Percentiles rank a stretch among this genome's conserved stretches.
phyloP scores from a whole-genome alignment of 257 asterid genomes.

The Cordia subcordata region DNA sequence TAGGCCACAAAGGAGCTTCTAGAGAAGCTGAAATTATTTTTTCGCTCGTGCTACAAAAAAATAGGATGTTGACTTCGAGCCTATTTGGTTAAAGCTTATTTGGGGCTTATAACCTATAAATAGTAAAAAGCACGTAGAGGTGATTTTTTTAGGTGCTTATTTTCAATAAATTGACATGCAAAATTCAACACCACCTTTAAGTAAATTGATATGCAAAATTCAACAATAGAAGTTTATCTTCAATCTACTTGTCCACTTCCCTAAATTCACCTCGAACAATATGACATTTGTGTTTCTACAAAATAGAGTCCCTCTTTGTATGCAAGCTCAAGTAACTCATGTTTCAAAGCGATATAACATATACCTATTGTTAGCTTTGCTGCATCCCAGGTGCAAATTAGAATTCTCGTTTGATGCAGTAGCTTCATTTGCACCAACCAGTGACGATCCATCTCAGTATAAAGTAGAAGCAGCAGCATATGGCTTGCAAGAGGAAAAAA shows the following conservation, averaged over 20 bases:
- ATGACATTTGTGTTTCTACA: not conserved
- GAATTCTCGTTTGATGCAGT: not conserved
- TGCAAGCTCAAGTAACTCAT: not conserved
- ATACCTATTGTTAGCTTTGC: not conserved
- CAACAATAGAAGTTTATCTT: not conserved
- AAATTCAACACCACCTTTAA: too few species aligned
- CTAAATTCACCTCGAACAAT: not conserved
- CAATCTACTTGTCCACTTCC: not conserved
- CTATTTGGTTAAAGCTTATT: too few species aligned
- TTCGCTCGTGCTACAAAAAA: too few species aligned
- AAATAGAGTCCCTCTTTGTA: not conserved
- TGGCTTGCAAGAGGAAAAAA: constrained; percentile 37
- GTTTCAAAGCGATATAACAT: not conserved
- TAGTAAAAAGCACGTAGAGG: too few species aligned
- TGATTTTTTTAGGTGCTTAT: too few species aligned
- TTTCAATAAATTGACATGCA: too few species aligned
- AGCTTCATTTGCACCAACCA: constrained; percentile 82
- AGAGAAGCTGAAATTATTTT: too few species aligned
- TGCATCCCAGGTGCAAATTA: not conserved
- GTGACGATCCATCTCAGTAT: constrained; percentile 75
- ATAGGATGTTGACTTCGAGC: too few species aligned
- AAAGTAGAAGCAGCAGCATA: constrained; percentile 77
- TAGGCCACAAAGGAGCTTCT: too few species aligned
- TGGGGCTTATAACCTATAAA: too few species aligned
- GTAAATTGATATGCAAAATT: not conserved